Base-by-base conservation (phyloP, 306 rosid species). In the Luffa acutangula region DNA sequence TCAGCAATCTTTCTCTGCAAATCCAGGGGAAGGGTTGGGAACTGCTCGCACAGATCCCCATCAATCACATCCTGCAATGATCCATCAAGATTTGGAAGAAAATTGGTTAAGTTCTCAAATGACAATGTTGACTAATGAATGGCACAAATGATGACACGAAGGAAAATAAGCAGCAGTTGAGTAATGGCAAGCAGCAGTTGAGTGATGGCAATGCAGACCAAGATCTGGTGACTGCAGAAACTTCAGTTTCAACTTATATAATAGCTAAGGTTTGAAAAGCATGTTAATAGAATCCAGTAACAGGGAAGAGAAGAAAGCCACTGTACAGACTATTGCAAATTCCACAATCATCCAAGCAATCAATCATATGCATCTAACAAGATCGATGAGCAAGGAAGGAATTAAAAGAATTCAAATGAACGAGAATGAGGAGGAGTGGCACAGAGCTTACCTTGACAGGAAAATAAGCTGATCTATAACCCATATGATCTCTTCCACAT, bases 401-500 rank as follows among this genome's bases (percentile, higher is more conserved):
- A 46, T 20, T 45, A 4, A 46, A 46, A 72, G 58, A 14, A 0
- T 46, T 75, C 15, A 51, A 52, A 34, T 15, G 43, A 73, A 33
- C 78, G 17, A 51, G 33, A 52, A 73, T 21, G 13, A 71, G 60
- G 8, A 59, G 60, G 8, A 59, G 78, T 52, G 54, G 63, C 41
- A 5, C 0, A 3, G 11, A 74, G 49, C 13, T 83, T 88, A 92
- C 98, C 97, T 95, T 95, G 46, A 92, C 96, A 7, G 98, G 98
- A 83, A 95, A 95, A 78, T 95, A 95, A 42, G 98, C 93, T 75
- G 98, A 95, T 87, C 98, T 86, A 80, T 88, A 95, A 80, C 90
- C 97, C 97, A 95, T 95, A 87, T 95, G 98, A 83, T 95, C 98
- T 88, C 98, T 92, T 60, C 97, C 97, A 60, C 98, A 95, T 86